Base-by-base conservation (phyloP, 2,329 filamentous ascomycete species). In the Aspergillus pseudonomiae region DNA sequence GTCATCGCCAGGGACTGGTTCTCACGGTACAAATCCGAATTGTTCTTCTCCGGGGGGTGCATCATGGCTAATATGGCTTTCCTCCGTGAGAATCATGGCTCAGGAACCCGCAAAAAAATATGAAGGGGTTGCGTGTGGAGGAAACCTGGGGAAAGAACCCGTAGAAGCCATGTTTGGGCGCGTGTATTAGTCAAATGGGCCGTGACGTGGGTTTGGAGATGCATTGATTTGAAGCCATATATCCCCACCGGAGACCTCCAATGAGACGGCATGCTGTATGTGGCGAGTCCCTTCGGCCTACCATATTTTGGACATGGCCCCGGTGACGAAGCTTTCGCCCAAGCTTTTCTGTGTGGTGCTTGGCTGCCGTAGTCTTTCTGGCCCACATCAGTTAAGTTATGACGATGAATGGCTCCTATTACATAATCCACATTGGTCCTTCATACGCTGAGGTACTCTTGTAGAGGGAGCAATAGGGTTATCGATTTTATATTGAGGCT, bases 1-100 rank as follows among this genome's bases (percentile, higher is more conserved):
- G 68, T 65, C 3, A 74, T 50, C 2, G 67, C 53, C 19, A 73
- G 46, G 6, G 62, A 52, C 12, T 63, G 64, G 12, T 61, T 54
- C 26, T 70, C 65, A 9, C 57, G 60, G 28, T 67, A 60, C 4
- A 60, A 34, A 36, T 68, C 65, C 4, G 65, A 57, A 12, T 60
- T 55, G 32, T 72, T 72, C 21, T 68, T 64, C 41, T 64, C 59
- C 50, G n/a, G 56, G 12, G 6, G 36, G 28, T 6, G n/a, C 52
- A 16, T 55, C 59, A 16, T 32, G n/a, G 30, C 50, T 30, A 53
- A 6, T n/a, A 11, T 41, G 28, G 14, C 39, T 34, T 39, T 61
- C 52, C 30, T 61, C 50, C 19, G 19, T 45, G 5, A 30, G 4
- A 7, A 30, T 43, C 53, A 53, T 53, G 16, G 7, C n/a, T 53